phyloP scores from a whole-genome alignment of 768 basidiomycete species.

The Kwoniella botswanensis region DNA sequence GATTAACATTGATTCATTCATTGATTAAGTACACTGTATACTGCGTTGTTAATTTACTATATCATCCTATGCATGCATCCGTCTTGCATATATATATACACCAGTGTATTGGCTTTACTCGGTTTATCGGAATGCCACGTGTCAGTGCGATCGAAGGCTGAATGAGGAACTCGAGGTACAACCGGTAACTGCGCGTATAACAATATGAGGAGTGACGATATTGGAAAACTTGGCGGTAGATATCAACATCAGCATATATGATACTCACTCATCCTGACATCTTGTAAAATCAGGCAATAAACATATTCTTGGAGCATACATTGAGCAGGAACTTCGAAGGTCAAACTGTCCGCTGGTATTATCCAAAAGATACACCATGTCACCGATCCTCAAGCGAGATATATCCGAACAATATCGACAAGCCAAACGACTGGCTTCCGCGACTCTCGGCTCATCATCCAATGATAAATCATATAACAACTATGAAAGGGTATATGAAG shows the following conservation, averaged over 20 bases:
- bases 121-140: conserved; percentile 23
- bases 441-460: conserved; percentile 17
- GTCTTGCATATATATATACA: background rate
- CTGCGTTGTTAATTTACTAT: background rate
- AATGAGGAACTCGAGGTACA: background rate
- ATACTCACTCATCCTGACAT: no score
- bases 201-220: background rate
- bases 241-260: no score
- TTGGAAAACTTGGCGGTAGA: no score
- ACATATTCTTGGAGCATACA: no score
- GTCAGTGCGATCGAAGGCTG: background rate
- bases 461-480: conserved; percentile 1
- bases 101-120: conserved; percentile 1
- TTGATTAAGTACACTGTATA: background rate
- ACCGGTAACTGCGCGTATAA: background rate
- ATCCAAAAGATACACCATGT: conserved; percentile 23
- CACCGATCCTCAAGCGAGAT: conserved; percentile 50
- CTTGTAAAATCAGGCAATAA: no score
- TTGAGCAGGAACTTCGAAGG: no score
- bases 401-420: conserved; percentile 46
- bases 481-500: background rate
- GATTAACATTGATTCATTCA: no score
- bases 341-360: no score
- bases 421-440: conserved; percentile 39
- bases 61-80: background rate